A percentile compares a stretch with the other conserved stretches of the same genome.
Evolutionary conservation across 2,329 filamentous ascomycete species (phyloP).

Genomic region (Verticillium tricorpus): DNA sequence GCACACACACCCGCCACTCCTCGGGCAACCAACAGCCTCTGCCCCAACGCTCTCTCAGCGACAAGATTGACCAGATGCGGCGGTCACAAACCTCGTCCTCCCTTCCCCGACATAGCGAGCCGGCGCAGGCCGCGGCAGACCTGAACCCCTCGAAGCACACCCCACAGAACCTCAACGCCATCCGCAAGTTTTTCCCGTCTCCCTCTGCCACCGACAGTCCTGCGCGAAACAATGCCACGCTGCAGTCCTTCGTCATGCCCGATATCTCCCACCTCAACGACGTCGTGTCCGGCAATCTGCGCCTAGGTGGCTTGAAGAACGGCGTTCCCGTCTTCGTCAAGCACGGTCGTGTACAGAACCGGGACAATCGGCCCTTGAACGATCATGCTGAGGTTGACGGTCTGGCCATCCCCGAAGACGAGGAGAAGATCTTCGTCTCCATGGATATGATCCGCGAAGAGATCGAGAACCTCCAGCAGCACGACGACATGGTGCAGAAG

Average conservation of each 20-base stretch:
- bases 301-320: conserved; percentile 46
- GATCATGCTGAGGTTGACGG: conserved; percentile 46
- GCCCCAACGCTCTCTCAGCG: not conserved
- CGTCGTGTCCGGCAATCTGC: conserved; percentile 51
- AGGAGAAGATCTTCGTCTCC: conserved; percentile 55
- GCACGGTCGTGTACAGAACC: conserved; percentile 46
- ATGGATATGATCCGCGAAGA: conserved; percentile 59
- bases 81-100: conserved; percentile 24
- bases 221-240: conserved; percentile 34
- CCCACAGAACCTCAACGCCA: conserved; percentile 12
- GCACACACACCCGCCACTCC: conserved; percentile 25
- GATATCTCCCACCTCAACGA: conserved; percentile 52
- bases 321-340: conserved; percentile 54
- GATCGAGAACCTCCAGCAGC: conserved; percentile 50
- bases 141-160: conserved; percentile 6
- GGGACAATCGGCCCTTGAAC: conserved; percentile 25
- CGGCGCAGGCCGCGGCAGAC: not conserved
- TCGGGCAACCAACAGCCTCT: conserved; percentile 13
- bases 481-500: conserved; percentile 50
- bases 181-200: conserved; percentile 19
- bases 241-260: conserved; percentile 50
- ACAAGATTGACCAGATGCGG: conserved; percentile 22
- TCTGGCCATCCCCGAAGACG: conserved; percentile 46
- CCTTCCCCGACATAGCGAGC: conserved; percentile 4
- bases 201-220: conserved; percentile 28